Conservation (phyloP, 1,139 yeast genomes). For the Wickerhamomyces sp. region DNA sequence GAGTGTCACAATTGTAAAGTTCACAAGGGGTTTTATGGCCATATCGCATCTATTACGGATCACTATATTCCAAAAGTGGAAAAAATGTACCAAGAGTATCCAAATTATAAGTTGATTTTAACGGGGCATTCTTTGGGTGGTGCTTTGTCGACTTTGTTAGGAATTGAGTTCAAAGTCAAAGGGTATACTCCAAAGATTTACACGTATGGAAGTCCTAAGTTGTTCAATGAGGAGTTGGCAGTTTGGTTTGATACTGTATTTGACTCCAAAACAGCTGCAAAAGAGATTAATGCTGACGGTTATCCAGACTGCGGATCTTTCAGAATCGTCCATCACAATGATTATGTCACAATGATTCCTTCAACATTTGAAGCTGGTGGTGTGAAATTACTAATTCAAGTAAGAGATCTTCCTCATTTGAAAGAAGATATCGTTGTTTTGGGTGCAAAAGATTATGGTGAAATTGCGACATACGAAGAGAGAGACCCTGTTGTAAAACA, state of each 20-base stretch:
- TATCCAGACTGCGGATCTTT: conserved; percentile 33
- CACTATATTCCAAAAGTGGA: conserved; percentile 11
- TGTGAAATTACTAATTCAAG: conserved; percentile 42
- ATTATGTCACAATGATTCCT: conserved; percentile 55
- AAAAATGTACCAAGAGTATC: conserved; percentile 8
- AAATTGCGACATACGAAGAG: background rate
- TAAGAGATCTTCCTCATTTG: conserved; percentile 42
- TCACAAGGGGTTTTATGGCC: conserved; percentile 52
- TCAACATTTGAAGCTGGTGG: conserved; percentile 49
- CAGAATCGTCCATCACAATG: conserved; percentile 53
- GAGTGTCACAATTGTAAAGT: conserved; percentile 47
- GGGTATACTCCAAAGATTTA: conserved; percentile 50
- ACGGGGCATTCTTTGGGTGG: conserved; percentile 77
- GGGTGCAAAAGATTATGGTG: conserved; percentile 17
- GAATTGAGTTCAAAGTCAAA: conserved; percentile 50
- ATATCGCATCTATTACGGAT: conserved; percentile 30
- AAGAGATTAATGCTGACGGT: conserved; percentile 6
- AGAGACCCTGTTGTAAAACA: too few relatives aligned
- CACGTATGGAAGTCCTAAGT: conserved; percentile 60
- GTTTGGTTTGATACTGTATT: conserved; percentile 49
- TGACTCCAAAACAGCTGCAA: conserved; percentile 27
- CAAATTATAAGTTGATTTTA: conserved; percentile 44
- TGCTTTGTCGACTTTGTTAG: conserved; percentile 58
- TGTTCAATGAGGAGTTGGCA: conserved; percentile 51
- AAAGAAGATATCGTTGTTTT: conserved; percentile 30